Evolutionary conservation across 2,329 filamentous ascomycete species (phyloP).

Genomic region (Neospermospora avenae): DNA sequence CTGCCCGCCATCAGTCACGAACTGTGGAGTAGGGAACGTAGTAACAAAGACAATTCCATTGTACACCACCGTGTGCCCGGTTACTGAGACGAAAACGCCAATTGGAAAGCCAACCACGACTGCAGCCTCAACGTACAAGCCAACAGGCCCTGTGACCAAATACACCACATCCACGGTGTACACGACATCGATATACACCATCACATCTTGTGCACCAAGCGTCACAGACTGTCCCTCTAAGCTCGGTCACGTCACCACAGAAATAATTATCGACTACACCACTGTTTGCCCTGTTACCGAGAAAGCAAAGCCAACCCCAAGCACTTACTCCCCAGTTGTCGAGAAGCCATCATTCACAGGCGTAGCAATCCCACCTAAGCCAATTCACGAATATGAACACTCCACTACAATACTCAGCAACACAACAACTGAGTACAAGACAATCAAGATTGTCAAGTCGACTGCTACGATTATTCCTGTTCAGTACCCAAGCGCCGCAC

Average conservation of each 20-base stretch:
- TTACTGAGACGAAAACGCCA: constrained; percentile 30
- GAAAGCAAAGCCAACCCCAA: neutral
- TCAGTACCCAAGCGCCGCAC: neutral
- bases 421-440: constrained; percentile 17
- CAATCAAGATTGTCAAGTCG: constrained; percentile 7
- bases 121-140: neutral
- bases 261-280: constrained; percentile 43
- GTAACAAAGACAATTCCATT: constrained; percentile 38
- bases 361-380: neutral
- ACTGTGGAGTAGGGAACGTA: constrained; percentile 46
- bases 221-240: constrained; percentile 50
- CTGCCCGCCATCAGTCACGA: constrained; percentile 44
- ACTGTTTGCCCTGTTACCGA: constrained; percentile 34
- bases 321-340: neutral
- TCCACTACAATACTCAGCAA: constrained; percentile 7
- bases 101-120: constrained; percentile 2
- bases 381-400: neutral
- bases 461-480: constrained; percentile 11
- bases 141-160: constrained; percentile 6
- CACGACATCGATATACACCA: constrained; percentile 48
- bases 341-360: neutral
- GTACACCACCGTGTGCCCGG: constrained; percentile 40
- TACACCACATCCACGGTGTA: constrained; percentile 46
- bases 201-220: constrained; percentile 47
- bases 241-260: constrained; percentile 39